Evolutionary conservation across 306 rosid genomes (phyloP).

Genomic region (Prunus persica): DNA sequence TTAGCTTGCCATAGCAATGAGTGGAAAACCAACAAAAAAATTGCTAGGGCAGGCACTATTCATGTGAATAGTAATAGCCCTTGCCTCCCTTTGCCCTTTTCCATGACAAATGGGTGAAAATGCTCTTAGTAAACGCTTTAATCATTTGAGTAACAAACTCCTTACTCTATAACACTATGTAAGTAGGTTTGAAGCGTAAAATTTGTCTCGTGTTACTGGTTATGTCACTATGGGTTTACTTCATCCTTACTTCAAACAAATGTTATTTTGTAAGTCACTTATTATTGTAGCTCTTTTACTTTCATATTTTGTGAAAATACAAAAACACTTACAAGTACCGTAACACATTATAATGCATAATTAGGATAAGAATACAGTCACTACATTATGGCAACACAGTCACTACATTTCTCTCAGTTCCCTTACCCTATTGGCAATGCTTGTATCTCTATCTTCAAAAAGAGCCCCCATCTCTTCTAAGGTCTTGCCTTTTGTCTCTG

Average conservation of each 20-base stretch:
- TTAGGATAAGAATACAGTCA: not conserved
- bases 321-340: not conserved
- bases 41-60: too few species aligned
- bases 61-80: too few species aligned
- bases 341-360: not conserved
- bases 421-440: not conserved
- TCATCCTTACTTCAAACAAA: not conserved
- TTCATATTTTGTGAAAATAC: not conserved
- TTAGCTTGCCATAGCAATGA: accelerated
- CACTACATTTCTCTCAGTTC: conserved; percentile 9
- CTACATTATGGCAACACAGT: not conserved
- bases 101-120: too few species aligned
- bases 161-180: too few species aligned
- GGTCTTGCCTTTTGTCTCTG: conserved; percentile 77
- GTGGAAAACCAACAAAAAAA: too few species aligned
- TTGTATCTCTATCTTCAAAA: conserved; percentile 41
- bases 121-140: too few species aligned
- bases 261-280: not conserved
- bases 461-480: conserved; percentile 68
- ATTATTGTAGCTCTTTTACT: not conserved
- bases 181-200: too few species aligned
- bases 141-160: too few species aligned
- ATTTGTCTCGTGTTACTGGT: too few species aligned
- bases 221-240: not conserved
- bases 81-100: too few species aligned